Conservation (phyloP, 352 stramenopile genomes). For the Aphanomyces astaci region DNA sequence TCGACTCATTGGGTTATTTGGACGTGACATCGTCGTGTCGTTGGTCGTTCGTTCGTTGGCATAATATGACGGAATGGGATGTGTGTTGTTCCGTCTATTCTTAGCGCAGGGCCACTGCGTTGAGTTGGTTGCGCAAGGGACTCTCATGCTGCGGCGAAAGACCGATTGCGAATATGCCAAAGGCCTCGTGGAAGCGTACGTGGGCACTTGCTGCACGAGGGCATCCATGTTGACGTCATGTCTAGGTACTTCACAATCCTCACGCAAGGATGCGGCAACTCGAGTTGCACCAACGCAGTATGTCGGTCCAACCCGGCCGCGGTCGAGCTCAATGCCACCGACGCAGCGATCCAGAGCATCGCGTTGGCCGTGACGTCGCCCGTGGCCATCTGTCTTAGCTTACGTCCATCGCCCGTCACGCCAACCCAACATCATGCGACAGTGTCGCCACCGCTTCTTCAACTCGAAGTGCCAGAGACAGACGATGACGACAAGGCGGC, state of each 20-base stretch:
- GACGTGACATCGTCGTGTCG: too few species aligned
- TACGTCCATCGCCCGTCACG: background rate
- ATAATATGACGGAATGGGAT: background rate
- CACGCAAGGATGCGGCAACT: slow-evolving; percentile 14
- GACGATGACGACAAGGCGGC: slow-evolving; percentile 7
- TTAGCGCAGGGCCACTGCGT: background rate
- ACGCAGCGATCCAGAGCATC: slow-evolving; percentile 15
- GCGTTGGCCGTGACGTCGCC: slow-evolving; percentile 1
- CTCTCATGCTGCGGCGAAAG: slow-evolving; percentile 13
- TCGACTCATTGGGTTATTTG: too few species aligned
- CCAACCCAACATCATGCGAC: background rate
- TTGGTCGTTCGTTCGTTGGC: background rate
- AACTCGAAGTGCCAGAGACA: slow-evolving; percentile 10
- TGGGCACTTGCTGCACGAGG: background rate
- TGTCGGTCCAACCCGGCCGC: slow-evolving; percentile 8
- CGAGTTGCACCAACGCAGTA: slow-evolving; percentile 1
- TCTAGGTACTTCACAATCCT: slow-evolving; percentile 19
- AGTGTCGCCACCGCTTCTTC: background rate
- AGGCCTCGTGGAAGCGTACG: slow-evolving; percentile 19
- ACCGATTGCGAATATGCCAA: slow-evolving; percentile 22
- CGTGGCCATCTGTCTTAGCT: slow-evolving; percentile 11
- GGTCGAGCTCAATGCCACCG: background rate
- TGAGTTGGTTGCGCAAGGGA: background rate
- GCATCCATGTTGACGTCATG: background rate
- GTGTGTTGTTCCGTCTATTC: background rate